A percentile compares a stretch with the other conserved stretches of the same genome.
These are phyloP conservation scores for Blastosporella zonata DNA, from an alignment of 1,284 basidiomycete species.

Conservation along the genomic window DNA sequence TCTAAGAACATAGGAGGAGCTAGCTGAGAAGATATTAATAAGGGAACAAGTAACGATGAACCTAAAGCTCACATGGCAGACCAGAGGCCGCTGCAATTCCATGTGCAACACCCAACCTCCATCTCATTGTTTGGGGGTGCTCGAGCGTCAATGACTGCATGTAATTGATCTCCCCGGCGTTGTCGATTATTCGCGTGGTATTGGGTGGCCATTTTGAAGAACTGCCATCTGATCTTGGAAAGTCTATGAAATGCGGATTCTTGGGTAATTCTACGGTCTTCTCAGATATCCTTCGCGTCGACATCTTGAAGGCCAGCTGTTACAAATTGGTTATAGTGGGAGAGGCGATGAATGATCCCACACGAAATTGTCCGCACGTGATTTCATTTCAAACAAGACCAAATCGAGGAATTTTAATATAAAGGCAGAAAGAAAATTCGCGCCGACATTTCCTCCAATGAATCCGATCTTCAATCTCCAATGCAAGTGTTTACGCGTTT, in stretches of 20 bases:
- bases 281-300: constrained; percentile 30
- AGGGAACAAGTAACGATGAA: background rate
- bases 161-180: constrained; percentile 65
- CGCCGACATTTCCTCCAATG: background rate
- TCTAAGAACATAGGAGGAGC: constrained; percentile 56
- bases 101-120: constrained; percentile 56
- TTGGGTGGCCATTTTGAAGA: constrained; percentile 51
- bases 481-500: background rate
- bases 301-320: constrained; percentile 27
- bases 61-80: constrained; percentile 42
- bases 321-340: background rate
- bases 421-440: background rate
- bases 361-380: background rate
- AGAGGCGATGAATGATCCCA: background rate
- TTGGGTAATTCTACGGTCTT: constrained; percentile 38
- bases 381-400: background rate
- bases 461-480: background rate
- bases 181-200: constrained; percentile 49
- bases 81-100: constrained; percentile 53
- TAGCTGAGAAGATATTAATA: constrained; percentile 35
- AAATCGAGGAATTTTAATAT: background rate
- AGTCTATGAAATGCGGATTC: constrained; percentile 55
- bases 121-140: constrained; percentile 50
- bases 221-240: constrained; percentile 60
- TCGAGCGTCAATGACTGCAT: constrained; percentile 53